Evolutionary conservation across 1,139 yeast species (phyloP).

Genomic region (Fermentozyma sake): DNA sequence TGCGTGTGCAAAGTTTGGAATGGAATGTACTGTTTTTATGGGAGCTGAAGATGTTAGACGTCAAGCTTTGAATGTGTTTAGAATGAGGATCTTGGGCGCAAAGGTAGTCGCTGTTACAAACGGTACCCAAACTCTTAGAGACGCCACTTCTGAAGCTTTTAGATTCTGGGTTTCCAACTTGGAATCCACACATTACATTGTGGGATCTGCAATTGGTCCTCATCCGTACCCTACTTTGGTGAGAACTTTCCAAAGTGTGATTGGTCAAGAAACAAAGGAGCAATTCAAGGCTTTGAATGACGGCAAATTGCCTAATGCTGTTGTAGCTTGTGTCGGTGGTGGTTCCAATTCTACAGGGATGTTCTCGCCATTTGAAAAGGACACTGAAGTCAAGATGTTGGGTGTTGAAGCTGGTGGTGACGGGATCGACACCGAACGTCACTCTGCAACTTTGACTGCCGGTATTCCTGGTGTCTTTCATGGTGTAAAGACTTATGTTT

Average conservation of each 20-base stretch:
- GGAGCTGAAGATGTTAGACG: slow-evolving; percentile 99
- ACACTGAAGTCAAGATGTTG: slow-evolving; percentile 65
- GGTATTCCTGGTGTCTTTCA: slow-evolving; percentile 98
- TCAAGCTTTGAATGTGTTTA: slow-evolving; percentile 94
- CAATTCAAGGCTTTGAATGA: slow-evolving; percentile 76
- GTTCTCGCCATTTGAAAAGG: slow-evolving; percentile 90
- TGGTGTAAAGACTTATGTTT: slow-evolving; percentile 90
- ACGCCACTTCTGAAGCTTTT: slow-evolving; percentile 96
- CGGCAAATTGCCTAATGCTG: slow-evolving; percentile 85
- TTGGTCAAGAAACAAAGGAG: slow-evolving; percentile 90
- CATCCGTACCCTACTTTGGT: slow-evolving; percentile 98
- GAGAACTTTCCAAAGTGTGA: slow-evolving; percentile 95
- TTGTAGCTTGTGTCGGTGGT: slow-evolving; percentile 99
- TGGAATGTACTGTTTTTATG: slow-evolving; percentile 95
- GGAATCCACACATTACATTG: slow-evolving; percentile 84
- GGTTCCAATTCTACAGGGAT: slow-evolving; percentile 97
- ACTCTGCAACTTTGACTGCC: slow-evolving; percentile 88
- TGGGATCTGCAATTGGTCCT: slow-evolving; percentile 98
- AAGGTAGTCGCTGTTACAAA: slow-evolving; percentile 88
- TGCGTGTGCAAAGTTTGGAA: slow-evolving; percentile 96
- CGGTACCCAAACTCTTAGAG: slow-evolving; percentile 94
- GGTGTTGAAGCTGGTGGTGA: slow-evolving; percentile 99
- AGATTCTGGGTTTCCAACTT: slow-evolving; percentile 92
- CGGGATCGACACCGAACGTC: slow-evolving; percentile 80
- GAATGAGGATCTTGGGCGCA: slow-evolving; percentile 96